These are phyloP conservation scores for Xylona heveae DNA, from an alignment of 495 filamentous ascomycete genomes.

Conservation along the genomic window DNA sequence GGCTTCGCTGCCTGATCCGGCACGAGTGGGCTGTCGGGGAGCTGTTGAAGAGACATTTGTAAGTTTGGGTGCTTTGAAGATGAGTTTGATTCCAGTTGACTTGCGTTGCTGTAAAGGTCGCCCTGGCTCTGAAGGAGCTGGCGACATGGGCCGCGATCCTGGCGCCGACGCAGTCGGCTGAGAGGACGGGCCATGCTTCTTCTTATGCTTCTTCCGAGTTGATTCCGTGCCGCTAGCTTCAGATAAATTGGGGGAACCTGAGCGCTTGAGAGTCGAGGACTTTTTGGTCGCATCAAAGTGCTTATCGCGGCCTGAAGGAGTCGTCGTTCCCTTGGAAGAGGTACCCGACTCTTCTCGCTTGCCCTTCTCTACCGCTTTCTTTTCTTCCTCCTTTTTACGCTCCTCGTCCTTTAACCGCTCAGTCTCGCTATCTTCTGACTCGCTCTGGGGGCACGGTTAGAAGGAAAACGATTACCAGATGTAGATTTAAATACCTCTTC, in stretches of 20 bases:
- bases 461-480: background rate
- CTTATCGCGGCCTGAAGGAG: constrained; percentile 44
- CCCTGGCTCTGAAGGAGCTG: constrained; percentile 12
- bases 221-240: constrained; percentile 83
- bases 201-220: constrained; percentile 72
- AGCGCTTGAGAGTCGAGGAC: constrained; percentile 44
- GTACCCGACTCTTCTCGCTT: constrained; percentile 31
- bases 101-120: constrained; percentile 12
- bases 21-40: constrained; percentile 20
- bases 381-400: constrained; percentile 44
- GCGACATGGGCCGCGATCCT: constrained; percentile 31
- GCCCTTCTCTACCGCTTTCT: constrained; percentile 21
- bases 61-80: constrained; percentile 16
- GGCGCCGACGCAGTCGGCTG: constrained; percentile 23
- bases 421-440: constrained; percentile 19
- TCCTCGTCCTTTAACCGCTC: constrained; percentile 47
- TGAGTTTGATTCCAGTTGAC: constrained; percentile 18
- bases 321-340: constrained; percentile 49
- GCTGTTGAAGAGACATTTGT: constrained; percentile 17
- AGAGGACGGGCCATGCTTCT: constrained; percentile 29
- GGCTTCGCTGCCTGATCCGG: constrained; percentile 56
- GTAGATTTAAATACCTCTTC: constrained; percentile 19
- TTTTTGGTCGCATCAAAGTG: constrained; percentile 30
- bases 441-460: constrained; percentile 6
- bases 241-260: constrained; percentile 70